Base-by-base conservation (phyloP, 2,329 filamentous ascomycete genomes). In the Trichoderma guizhouense region DNA sequence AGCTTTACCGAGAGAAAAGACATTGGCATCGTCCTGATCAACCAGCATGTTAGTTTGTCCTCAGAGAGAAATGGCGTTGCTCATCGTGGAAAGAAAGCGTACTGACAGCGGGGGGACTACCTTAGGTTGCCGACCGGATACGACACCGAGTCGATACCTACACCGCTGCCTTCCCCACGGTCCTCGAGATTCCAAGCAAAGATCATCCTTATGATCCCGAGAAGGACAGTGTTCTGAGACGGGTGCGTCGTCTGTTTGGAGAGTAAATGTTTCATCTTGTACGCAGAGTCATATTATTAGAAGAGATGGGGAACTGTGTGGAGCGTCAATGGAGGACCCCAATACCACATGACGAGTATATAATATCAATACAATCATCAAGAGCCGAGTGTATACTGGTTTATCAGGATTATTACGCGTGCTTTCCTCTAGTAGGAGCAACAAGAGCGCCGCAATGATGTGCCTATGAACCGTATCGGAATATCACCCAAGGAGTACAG, bases 121-220 rank as follows among this genome's bases (percentile, higher is more conserved):
- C 88, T 98, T 79, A 98, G 95, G 89, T 99, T 79, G 96, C 96
- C 66, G 96, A 99, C 81, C 90, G 90, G 81, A 99, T 99, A 88
- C 90, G 96, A 81, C 89, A 95, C 81, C 90, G 91, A 73, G 92
- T 99, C 76, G 96, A 99, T 82, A 90, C 90, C 47, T 98, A 97
- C 83, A 95, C 94, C 24, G 93, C 95, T 64, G 95, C 96, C 5
- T 99, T 99, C 83, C 96, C 96, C n/a, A 92, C 94, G 26, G 88
- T 99, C 69, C 90, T 99, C 72, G 96, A 99, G 83, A 98, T 99
- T 73, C 96, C 96, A 28, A 97, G 94, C 84, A 99, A 99, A 87
- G 96, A 99, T 82, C 96, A 99, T 81, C 96, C 96, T 2, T 99
- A 99, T 80, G 95, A 99, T 78, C 96, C 96, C 0, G 96, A 99